phyloP scores from a whole-genome alignment of 345 rosid genomes.

The Populus nigra region DNA sequence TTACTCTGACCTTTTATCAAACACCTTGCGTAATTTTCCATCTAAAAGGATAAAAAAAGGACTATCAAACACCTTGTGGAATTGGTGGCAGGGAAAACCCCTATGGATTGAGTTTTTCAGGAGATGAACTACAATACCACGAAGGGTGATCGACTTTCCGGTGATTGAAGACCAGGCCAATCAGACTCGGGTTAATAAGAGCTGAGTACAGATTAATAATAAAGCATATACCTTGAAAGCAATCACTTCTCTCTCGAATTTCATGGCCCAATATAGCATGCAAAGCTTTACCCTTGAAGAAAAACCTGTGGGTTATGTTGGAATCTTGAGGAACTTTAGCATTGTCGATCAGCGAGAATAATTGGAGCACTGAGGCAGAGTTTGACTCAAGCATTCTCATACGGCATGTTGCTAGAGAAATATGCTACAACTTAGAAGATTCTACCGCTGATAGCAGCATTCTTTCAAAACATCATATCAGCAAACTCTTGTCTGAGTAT shows the following conservation, averaged over 20 bases:
- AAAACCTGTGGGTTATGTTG: background rate
- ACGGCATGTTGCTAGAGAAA: slow-evolving; percentile 57
- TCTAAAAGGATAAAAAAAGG: too few relatives aligned
- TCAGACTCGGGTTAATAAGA: too few relatives aligned
- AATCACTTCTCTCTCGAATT: background rate
- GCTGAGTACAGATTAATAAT: background rate
- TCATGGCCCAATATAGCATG: slow-evolving; percentile 17
- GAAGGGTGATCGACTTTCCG: too few relatives aligned
- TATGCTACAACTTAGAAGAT: slow-evolving; percentile 24
- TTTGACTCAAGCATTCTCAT: slow-evolving; percentile 54
- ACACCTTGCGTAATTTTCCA: too few relatives aligned
- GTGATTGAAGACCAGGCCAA: too few relatives aligned
- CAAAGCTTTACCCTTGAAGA: slow-evolving; percentile 8
- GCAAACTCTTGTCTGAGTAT: slow-evolving; percentile 28
- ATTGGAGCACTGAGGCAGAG: slow-evolving; percentile 22
- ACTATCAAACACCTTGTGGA: too few relatives aligned
- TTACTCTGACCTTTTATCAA: too few relatives aligned
- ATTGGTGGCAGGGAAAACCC: too few relatives aligned
- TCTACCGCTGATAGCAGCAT: background rate
- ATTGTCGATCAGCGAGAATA: background rate
- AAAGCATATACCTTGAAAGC: background rate
- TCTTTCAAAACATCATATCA: background rate
- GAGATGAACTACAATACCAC: too few relatives aligned
- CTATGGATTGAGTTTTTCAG: too few relatives aligned
- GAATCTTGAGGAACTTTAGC: background rate